phyloP scores from a whole-genome alignment of 768 basidiomycete genomes.

The Rhizopogon sp. region DNA sequence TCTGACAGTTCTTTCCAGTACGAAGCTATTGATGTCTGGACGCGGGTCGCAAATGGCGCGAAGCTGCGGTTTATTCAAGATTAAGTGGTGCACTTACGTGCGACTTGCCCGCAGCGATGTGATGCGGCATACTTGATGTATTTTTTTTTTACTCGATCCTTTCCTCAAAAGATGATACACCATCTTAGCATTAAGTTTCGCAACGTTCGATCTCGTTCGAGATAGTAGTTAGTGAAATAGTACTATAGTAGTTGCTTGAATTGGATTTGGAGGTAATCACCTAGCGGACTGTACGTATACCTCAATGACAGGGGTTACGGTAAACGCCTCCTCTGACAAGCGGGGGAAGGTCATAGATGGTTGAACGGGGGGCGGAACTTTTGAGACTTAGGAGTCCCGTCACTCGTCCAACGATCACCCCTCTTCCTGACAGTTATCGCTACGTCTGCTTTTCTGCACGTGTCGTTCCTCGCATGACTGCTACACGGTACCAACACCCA shows the following conservation, averaged over 20 bases:
- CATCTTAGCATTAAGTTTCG: too few relatives aligned
- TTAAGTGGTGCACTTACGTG: slow-evolving; percentile 1
- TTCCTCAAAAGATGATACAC: too few relatives aligned
- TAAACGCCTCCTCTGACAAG: too few relatives aligned
- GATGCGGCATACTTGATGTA: too few relatives aligned
- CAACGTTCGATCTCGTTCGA: too few relatives aligned
- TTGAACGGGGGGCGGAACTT: too few relatives aligned
- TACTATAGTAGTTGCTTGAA: neutral
- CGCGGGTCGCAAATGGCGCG: slow-evolving; percentile 77
- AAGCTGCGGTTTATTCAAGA: slow-evolving; percentile 65
- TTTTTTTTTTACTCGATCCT: neutral
- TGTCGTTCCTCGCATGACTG: slow-evolving; percentile 28
- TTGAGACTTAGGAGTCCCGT: slow-evolving; percentile 1
- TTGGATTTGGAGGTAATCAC: too few relatives aligned
- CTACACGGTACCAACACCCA: too few relatives aligned
- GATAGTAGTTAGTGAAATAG: too few relatives aligned
- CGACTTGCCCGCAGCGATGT: too few relatives aligned
- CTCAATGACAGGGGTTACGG: too few relatives aligned
- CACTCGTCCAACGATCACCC: neutral
- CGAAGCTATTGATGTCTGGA: slow-evolving; percentile 77
- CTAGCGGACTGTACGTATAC: too few relatives aligned
- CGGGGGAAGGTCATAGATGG: neutral
- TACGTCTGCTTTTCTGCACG: slow-evolving; percentile 18
- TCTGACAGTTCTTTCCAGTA: slow-evolving; percentile 49
- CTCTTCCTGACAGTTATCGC: slow-evolving; percentile 40